Conservation (phyloP, 306 rosid genomes). For the Ziziphus jujuba region DNA sequence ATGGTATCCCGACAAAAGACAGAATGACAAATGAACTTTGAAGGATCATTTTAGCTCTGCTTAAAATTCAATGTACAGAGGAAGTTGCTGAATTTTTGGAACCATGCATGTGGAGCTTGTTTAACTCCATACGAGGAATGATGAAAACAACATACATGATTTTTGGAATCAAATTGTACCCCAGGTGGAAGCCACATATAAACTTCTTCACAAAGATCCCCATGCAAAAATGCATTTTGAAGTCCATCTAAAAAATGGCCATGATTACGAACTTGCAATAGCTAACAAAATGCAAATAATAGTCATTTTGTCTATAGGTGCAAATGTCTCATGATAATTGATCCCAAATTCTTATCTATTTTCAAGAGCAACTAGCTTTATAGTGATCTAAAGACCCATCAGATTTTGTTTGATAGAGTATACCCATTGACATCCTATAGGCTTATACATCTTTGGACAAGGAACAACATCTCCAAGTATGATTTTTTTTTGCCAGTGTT, state of each 20-base stretch:
- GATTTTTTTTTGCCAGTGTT: no score
- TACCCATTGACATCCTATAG: neutral
- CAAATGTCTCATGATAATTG: no score
- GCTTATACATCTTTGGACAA: neutral
- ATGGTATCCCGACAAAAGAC: neutral
- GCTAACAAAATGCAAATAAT: neutral
- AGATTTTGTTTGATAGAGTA: neutral
- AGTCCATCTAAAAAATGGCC: neutral
- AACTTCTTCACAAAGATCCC: neutral
- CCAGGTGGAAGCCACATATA: no score
- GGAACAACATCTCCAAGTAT: neutral
- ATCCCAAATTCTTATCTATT: neutral
- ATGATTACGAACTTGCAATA: neutral
- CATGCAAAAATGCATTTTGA: neutral
- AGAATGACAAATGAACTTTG: neutral
- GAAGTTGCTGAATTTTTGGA: neutral
- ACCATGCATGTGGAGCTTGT: no score
- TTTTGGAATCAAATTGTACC: no score
- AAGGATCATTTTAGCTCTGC: neutral
- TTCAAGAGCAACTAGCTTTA: neutral
- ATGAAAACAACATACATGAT: no score
- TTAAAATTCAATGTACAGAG: neutral
- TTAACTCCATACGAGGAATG: no score
- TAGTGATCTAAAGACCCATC: neutral
- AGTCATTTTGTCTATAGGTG: neutral